Base-by-base conservation (phyloP, 495 filamentous ascomycete species). In the Pseudevernia furfuracea region DNA sequence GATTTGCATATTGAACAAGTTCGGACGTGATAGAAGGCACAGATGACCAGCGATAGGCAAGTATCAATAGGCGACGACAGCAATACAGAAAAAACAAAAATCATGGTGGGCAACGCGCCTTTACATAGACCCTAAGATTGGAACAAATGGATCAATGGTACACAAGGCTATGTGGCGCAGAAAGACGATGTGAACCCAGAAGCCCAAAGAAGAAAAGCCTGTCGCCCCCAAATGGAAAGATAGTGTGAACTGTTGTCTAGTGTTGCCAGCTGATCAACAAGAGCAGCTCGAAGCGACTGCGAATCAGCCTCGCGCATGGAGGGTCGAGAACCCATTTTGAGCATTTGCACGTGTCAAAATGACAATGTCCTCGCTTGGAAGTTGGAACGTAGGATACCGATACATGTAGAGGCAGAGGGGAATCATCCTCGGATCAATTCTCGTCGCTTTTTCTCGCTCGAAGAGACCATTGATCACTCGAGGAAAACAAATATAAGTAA, bases 1-100 rank as follows among this genome's bases (percentile, higher is more conserved):
- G 58, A 71, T 30, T 11, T 57, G 60, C 60, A 71, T 67, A 21
- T 19, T 52, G 48, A 52, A 52, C 23, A 30, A 12, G 25, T 52
- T 30, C 15, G 14, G 23, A 28, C 48, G 11, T 52, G 25, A 52
- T 11, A 28, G 48, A 15, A 49, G 0, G 48, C 14, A 30, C 48
- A 30, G 5, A 52, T 30, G 48, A 52, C 2, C 48, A 17, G 11
- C 3, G 12, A 23, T 1, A 30, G 14, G 5, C 3, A 11, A 34
- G 15, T 19, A 2, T 34, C 19, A 34, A 55, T 55, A 2, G 30
- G 52, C 28, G 30, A 8, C 7, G 30, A 55, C 30, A 55, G 52
- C 52, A 19, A 34, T 5, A 55, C 9, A 21, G 17, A 36, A 34
- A 3, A 21, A 21, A 9, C 30, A 36, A 34, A 3, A 21, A 21